Percentiles rank a stretch among this genome's conserved stretches.
Evolutionary conservation across 306 rosid genomes (phyloP).

Genomic region (Quercus glauca): DNA sequence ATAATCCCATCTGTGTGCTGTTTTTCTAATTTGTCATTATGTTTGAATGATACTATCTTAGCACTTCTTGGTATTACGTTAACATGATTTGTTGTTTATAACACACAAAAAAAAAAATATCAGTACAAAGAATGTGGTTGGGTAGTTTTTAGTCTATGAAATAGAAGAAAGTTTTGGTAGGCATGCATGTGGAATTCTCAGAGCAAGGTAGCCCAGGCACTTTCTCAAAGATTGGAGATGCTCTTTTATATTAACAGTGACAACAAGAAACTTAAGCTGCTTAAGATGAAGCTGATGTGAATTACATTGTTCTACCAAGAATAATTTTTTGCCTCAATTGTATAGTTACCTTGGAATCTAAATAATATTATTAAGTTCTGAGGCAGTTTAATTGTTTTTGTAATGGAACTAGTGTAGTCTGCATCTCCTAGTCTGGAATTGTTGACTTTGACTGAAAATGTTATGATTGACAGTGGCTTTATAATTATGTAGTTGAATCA

Average conservation of each 20-base stretch:
- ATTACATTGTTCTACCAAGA: not conserved
- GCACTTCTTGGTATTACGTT: conserved; percentile 9
- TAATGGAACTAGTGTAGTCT: not conserved
- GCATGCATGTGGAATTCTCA: not conserved
- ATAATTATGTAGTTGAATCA: not conserved
- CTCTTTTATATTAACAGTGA: not conserved
- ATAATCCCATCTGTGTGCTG: conserved; percentile 9
- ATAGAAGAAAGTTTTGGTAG: not conserved
- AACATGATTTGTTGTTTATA: conserved; percentile 2
- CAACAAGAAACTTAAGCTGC: not conserved
- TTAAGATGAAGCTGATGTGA: not conserved
- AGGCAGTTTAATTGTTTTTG: not conserved
- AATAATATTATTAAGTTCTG: not conserved
- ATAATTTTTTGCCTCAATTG: not conserved
- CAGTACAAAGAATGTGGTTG: not conserved
- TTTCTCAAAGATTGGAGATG: not conserved
- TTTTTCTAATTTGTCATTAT: conserved; percentile 6
- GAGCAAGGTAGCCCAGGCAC: not conserved
- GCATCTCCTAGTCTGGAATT: not conserved
- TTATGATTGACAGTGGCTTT: not conserved
- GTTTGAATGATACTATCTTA: not conserved
- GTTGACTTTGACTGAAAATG: not conserved
- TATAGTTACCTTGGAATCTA: not conserved
- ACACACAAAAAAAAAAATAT: no score
- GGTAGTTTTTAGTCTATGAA: not conserved